Evolutionary conservation across 495 filamentous ascomycete genomes (phyloP).

Genomic region (Hypoxylon fragiforme): DNA sequence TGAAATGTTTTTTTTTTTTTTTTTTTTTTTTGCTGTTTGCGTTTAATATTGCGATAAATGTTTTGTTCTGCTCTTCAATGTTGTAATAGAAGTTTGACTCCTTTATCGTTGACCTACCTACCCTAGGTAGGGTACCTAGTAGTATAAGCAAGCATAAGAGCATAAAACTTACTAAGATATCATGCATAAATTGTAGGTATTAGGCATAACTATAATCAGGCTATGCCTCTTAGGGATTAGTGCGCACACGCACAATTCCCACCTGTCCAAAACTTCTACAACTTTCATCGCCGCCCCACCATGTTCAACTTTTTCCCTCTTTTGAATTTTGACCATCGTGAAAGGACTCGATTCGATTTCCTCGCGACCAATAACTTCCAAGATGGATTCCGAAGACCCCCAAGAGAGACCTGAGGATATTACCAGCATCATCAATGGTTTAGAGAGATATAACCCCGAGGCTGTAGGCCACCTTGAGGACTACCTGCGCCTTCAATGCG

Average conservation of each 20-base stretch:
- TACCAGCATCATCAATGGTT: constrained; percentile 85
- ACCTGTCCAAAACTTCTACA: constrained; percentile 33
- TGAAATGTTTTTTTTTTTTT: not conserved
- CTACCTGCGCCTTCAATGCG: constrained; percentile 93
- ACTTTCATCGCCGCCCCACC: constrained; percentile 29
- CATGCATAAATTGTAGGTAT: too few species aligned
- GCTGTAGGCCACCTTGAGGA: constrained; percentile 92
- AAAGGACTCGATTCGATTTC: constrained; percentile 19
- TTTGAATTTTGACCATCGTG: constrained; percentile 30
- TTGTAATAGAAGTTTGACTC: too few species aligned
- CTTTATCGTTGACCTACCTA: too few species aligned
- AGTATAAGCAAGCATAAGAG: too few species aligned
- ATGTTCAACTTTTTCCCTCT: constrained; percentile 23
- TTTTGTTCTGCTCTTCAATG: too few species aligned
- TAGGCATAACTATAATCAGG: too few species aligned
- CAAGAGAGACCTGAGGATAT: constrained; percentile 83
- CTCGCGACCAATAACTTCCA: constrained; percentile 37
- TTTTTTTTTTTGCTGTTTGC: not conserved
- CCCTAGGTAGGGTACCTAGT: too few species aligned
- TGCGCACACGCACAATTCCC: constrained; percentile 32
- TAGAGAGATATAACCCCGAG: constrained; percentile 98
- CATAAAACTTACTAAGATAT: too few species aligned
- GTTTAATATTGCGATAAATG: not conserved
- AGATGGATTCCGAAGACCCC: constrained; percentile 59
- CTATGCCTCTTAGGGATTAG: constrained; percentile 11